Percentiles rank a stretch among this genome's conserved stretches.
Evolutionary conservation across 140 eudicot genomes (phyloP).

Genomic region (Anethum foeniculum): DNA sequence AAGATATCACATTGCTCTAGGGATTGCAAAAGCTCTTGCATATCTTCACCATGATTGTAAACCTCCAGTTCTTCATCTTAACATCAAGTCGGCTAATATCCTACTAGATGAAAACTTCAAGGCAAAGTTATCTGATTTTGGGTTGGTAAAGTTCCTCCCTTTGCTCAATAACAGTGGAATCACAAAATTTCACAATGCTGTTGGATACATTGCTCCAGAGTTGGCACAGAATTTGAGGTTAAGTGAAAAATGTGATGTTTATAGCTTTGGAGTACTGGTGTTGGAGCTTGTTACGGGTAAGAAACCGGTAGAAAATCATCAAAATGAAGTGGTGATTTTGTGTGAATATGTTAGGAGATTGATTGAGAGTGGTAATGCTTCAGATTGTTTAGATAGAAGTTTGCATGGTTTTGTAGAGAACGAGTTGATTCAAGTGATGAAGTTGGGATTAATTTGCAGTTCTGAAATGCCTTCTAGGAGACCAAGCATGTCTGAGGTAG

Average conservation of each 20-base stretch:
- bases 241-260: conserved; percentile 87
- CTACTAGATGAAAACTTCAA: conserved; percentile 57
- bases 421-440: conserved; percentile 88
- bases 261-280: conserved; percentile 82
- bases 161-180: conserved; percentile 54
- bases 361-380: conserved; percentile 71
- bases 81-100: conserved; percentile 76
- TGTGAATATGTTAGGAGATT: conserved; percentile 71
- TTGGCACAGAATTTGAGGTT: conserved; percentile 65
- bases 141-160: conserved; percentile 70
- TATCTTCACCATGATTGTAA: conserved; percentile 96
- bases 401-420: conserved; percentile 65
- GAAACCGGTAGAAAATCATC: conserved; percentile 71
- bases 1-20: conserved; percentile 69
- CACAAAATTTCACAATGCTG: conserved; percentile 66
- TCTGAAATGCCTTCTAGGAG: conserved; percentile 63
- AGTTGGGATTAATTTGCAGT: conserved; percentile 72
- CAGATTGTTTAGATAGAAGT: conserved; percentile 75
- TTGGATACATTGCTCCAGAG: conserved; percentile 95
- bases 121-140: conserved; percentile 76
- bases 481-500: conserved; percentile 94
- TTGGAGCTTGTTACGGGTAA: conserved; percentile 91
- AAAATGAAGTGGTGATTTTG: conserved; percentile 69
- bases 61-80: conserved; percentile 85
- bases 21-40: conserved; percentile 80